Base-by-base conservation (phyloP, 2,329 filamentous ascomycete genomes). In the Fusarium sp. region DNA sequence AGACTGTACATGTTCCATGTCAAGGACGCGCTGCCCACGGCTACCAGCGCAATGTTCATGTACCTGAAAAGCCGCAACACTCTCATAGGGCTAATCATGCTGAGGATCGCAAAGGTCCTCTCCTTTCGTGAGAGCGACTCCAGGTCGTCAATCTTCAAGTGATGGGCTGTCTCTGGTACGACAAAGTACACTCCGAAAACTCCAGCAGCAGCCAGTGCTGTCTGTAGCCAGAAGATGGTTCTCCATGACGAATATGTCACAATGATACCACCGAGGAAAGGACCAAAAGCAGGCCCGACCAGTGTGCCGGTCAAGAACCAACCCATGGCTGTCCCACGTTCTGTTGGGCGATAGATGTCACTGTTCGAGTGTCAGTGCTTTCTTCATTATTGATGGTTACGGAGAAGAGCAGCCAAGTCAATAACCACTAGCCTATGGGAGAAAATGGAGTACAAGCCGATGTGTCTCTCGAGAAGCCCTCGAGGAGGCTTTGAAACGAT, bases 211-310 rank as follows among this genome's bases (percentile, higher is more conserved):
- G 91, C 91, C 7, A 94, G 85, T 0, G 88, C 92, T 0, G 91
- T 90, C 78, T 95, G 93, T 0, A 95, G 84, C 91, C 92, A 95
- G 83, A 94, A 95, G 62, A 95, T 94, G 46, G 89, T 88, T 20
- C 92, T 87, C 93, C 93, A 96, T 3, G 87, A 88, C 8, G 87
- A 86, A 80, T 90, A 94, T 0, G 92, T 95, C 17, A 95, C 92
- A 59, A 96, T 93, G 51, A 94, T 90, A 27, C 93, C 93, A 63
- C 93, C 90, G 11, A 95, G 84, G 75, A 94, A 93, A 1, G 90
- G 89, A 0, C 93, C 92, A 77, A 93, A 85, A 1, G 90, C 91
- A 8, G 93, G 93, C 0, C 93, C 93, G 53, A 94, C 89, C 0
- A 95, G 84, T 0, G 91, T 93, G 0, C 92, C 92, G 0, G 87